phyloP scores from a whole-genome alignment of 352 stramenopile genomes.

The Globisporangium solare region DNA sequence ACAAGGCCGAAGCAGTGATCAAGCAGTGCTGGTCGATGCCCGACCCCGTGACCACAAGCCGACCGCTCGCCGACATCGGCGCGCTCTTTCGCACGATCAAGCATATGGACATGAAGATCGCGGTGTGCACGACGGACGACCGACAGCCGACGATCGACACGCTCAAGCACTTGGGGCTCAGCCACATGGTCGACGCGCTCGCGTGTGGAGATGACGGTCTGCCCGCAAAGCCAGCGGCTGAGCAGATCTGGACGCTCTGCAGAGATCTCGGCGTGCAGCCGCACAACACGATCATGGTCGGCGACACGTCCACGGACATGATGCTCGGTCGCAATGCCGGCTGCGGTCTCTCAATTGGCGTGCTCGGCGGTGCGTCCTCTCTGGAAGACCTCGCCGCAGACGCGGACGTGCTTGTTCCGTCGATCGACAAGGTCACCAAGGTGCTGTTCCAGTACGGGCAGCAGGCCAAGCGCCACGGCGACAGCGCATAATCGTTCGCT shows the following conservation, averaged over 20 bases:
- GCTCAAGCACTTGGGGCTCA: conserved; percentile 66
- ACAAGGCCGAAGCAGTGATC: conserved; percentile 61
- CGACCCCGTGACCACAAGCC: conserved; percentile 65
- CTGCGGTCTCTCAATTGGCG: conserved; percentile 70
- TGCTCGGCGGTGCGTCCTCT: conserved; percentile 73
- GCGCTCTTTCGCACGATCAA: conserved; percentile 82
- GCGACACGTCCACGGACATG: conserved; percentile 86
- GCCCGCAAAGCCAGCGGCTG: conserved; percentile 72
- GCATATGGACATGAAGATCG: conserved; percentile 86
- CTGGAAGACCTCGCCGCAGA: conserved; percentile 79
- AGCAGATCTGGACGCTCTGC: conserved; percentile 86
- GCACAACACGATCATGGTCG: conserved; percentile 88
- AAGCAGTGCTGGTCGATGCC: conserved; percentile 82
- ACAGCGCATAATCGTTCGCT: conserved; percentile 15
- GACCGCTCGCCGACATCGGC: conserved; percentile 63
- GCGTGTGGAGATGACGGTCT: conserved; percentile 80
- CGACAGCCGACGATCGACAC: conserved; percentile 72
- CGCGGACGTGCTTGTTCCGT: conserved; percentile 80
- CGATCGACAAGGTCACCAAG: conserved; percentile 70
- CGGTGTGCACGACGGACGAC: conserved; percentile 85
- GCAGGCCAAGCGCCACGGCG: conserved; percentile 57
- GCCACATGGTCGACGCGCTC: conserved; percentile 72
- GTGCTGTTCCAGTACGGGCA: conserved; percentile 83
- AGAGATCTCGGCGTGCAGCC: conserved; percentile 68
- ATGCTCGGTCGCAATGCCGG: conserved; percentile 70